Evolutionary conservation across 2,329 filamentous ascomycete genomes (phyloP).

Genomic region (Bipolaris oryzae): DNA sequence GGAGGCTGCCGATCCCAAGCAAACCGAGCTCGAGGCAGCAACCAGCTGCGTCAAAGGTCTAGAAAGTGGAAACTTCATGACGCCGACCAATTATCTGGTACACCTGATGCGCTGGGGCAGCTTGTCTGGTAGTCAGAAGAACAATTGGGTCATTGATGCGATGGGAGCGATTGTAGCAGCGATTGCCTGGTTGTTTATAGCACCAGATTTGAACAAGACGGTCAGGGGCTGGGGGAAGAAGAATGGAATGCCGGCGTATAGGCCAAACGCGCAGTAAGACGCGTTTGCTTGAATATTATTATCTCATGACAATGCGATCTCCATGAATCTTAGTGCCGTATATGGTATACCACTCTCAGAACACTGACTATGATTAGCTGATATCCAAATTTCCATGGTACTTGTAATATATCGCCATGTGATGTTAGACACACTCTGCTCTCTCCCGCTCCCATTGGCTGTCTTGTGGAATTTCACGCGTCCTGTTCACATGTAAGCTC

Average conservation of each 20-base stretch:
- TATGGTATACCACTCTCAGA: too few relatives aligned
- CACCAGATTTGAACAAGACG: conserved; percentile 63
- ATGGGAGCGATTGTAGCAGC: conserved; percentile 60
- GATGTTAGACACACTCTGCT: too few relatives aligned
- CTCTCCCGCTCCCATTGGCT: too few relatives aligned
- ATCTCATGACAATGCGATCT: neutral
- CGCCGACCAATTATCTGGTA: conserved; percentile 77
- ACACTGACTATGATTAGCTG: too few relatives aligned
- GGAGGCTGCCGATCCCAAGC: conserved; percentile 80
- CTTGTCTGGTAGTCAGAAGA: conserved; percentile 60
- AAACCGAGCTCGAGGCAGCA: conserved; percentile 81
- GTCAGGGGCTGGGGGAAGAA: conserved; percentile 64
- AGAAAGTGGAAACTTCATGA: conserved; percentile 79
- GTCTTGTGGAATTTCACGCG: too few relatives aligned
- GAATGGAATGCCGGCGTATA: conserved; percentile 53
- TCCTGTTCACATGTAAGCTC: too few relatives aligned
- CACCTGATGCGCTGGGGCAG: conserved; percentile 69
- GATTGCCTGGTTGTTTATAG: conserved; percentile 62
- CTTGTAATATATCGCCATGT: too few relatives aligned
- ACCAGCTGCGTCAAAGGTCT: conserved; percentile 70
- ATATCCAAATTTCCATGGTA: too few relatives aligned
- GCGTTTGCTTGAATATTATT: neutral
- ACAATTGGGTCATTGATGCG: conserved; percentile 61
- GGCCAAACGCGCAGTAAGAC: conserved; percentile 33
- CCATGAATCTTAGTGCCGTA: too few relatives aligned